These are phyloP conservation scores for Penicillium sp. DNA, from an alignment of 2,329 filamentous ascomycete species.

Conservation along the genomic window DNA sequence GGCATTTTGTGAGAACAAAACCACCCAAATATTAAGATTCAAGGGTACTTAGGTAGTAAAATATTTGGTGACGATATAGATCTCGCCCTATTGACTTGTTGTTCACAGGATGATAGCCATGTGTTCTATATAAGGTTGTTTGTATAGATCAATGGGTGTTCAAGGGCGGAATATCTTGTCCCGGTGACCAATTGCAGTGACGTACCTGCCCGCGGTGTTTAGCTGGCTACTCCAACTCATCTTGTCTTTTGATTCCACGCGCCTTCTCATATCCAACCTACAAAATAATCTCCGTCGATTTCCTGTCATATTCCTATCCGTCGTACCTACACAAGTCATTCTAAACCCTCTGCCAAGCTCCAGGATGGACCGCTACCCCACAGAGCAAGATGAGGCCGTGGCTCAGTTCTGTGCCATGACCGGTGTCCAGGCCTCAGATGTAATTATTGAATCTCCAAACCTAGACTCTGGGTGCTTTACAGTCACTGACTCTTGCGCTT, in stretches of 20 bases:
- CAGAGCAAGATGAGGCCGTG: conserved; percentile 44
- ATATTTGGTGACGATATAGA: neutral
- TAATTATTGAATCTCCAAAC: conserved; percentile 29
- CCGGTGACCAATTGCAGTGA: conserved; percentile 43
- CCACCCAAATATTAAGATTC: neutral
- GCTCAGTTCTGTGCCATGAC: conserved; percentile 59
- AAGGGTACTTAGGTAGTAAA: neutral
- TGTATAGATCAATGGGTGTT: conserved; percentile 1
- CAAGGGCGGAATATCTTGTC: conserved; percentile 27
- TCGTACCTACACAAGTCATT: neutral
- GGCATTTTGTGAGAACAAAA: neutral
- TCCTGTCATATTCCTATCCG: neutral
- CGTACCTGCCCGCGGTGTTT: conserved; percentile 29
- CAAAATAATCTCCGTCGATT: neutral
- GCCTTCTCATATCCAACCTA: neutral
- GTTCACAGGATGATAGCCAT: neutral
- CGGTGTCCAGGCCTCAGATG: conserved; percentile 51
- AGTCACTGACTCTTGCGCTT: neutral
- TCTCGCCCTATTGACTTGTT: neutral
- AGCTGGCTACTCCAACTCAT: conserved; percentile 12
- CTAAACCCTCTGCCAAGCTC: conserved; percentile 2
- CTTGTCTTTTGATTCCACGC: conserved; percentile 4
- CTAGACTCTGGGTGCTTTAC: neutral
- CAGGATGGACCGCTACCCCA: conserved; percentile 36
- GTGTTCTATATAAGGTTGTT: neutral